Conservation (phyloP, 148 eudicot species). For the Arctostaphylos glauca region DNA sequence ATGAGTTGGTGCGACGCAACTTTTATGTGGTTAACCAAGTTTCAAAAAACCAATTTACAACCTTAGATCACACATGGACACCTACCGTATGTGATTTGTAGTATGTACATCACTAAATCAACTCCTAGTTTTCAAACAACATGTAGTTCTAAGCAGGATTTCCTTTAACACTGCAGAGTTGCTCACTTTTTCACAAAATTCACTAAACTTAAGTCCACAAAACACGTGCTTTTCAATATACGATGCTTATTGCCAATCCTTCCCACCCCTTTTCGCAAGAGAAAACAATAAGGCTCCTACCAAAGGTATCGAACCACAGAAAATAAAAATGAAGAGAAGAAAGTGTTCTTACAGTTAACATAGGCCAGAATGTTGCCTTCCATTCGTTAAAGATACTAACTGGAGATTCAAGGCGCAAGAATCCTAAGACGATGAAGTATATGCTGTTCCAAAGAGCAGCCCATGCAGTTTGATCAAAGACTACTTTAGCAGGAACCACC, state of each 20-base stretch:
- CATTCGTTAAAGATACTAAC: slow-evolving; percentile 55
- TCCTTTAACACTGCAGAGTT: neutral
- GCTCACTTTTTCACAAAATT: neutral
- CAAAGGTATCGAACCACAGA: neutral
- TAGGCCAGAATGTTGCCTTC: slow-evolving; percentile 80
- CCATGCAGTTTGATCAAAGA: slow-evolving; percentile 92
- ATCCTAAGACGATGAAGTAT: slow-evolving; percentile 67
- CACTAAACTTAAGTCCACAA: neutral
- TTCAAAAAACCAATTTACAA: neutral
- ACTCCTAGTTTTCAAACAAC: no score
- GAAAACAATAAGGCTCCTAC: slow-evolving; percentile 2
- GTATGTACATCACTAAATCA: neutral
- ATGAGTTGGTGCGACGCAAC: neutral
- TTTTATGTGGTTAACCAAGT: neutral
- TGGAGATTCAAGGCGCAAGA: slow-evolving; percentile 81
- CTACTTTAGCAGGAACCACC: slow-evolving; percentile 88
- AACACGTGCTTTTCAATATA: neutral
- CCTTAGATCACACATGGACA: neutral
- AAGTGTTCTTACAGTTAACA: slow-evolving; percentile 77
- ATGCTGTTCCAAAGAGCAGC: slow-evolving; percentile 92
- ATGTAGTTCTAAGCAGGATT: neutral
- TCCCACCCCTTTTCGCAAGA: slow-evolving; percentile 4
- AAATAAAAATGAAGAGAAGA: slow-evolving; percentile 3
- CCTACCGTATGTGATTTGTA: neutral
- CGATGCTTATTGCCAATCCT: neutral